Evolutionary conservation across 306 rosid species (phyloP).

Genomic region (Arachis stenosperma): DNA sequence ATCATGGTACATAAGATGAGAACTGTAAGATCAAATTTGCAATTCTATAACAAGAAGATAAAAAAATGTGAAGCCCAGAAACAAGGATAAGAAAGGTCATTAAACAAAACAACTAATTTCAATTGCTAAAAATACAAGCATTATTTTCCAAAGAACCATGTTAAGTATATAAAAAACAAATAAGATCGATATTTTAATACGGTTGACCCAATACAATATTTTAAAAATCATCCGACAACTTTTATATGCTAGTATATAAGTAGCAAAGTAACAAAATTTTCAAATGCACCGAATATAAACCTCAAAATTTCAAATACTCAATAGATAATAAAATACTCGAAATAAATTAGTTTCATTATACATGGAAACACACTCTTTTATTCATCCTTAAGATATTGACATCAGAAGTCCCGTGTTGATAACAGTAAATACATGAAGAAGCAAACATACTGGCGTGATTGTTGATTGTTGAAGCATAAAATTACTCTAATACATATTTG

Average conservation of each 20-base stretch:
- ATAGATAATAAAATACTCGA: not conserved
- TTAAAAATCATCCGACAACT: conserved; percentile 3
- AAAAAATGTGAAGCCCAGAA: conserved; percentile 19
- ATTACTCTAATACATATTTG: conserved; percentile 9
- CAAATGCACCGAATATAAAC: not conserved
- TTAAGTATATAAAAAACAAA: not conserved
- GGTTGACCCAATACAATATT: conserved; percentile 15
- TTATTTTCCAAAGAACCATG: not conserved
- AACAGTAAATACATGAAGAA: conserved; percentile 4
- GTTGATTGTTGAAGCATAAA: conserved; percentile 17
- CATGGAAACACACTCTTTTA: not conserved
- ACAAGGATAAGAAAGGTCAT: conserved; percentile 28
- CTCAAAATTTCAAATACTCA: not conserved
- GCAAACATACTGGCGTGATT: not conserved
- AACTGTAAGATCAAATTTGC: conserved; percentile 19
- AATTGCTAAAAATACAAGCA: conserved; percentile 23
- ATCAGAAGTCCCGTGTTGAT: not conserved
- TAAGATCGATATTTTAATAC: conserved; percentile 10
- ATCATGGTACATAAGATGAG: conserved; percentile 23
- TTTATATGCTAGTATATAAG: not conserved
- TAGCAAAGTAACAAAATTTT: not conserved
- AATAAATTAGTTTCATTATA: conserved; percentile 6
- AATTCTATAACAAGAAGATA: conserved; percentile 25
- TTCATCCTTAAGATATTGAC: not conserved
- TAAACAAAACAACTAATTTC: conserved; percentile 22